Percentiles rank a stretch among this genome's conserved stretches.
Evolutionary conservation across 805 yeast genomes (phyloP).

Genomic region (Debaryomyces prosopidis): DNA sequence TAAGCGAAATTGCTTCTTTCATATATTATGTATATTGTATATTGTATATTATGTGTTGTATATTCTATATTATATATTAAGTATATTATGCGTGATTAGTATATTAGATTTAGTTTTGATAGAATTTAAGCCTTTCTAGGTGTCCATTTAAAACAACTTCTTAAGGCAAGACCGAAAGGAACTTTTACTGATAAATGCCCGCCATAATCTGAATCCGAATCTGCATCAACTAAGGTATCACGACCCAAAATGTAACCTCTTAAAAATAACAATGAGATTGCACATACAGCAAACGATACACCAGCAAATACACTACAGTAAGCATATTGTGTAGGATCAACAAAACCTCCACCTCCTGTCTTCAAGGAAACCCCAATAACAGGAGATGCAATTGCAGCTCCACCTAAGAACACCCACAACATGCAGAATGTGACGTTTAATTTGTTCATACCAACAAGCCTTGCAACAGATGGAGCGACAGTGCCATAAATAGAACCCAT

Average conservation of each 20-base stretch:
- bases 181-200: constrained; percentile 10
- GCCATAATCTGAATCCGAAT: constrained; percentile 15
- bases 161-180: constrained; percentile 6
- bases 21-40: neutral
- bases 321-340: constrained; percentile 48
- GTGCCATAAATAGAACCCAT: constrained; percentile 67
- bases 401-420: constrained; percentile 55
- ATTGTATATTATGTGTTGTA: neutral
- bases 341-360: constrained; percentile 18
- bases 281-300: constrained; percentile 48
- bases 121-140: constrained; percentile 3
- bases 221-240: constrained; percentile 23
- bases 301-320: constrained; percentile 63
- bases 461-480: constrained; percentile 49
- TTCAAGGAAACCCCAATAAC: constrained; percentile 58
- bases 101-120: neutral
- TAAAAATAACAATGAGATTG: constrained; percentile 40
- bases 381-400: constrained; percentile 56
- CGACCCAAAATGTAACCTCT: constrained; percentile 60
- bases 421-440: constrained; percentile 50
- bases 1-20: neutral
- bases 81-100: neutral
- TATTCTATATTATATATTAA: neutral
- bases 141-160: constrained; percentile 8
- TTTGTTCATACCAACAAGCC: constrained; percentile 55